Percentiles rank a stretch among this genome's conserved stretches.
Evolutionary conservation across 352 stramenopile genomes (phyloP).

Genomic region (Plasmopara halstedii): DNA sequence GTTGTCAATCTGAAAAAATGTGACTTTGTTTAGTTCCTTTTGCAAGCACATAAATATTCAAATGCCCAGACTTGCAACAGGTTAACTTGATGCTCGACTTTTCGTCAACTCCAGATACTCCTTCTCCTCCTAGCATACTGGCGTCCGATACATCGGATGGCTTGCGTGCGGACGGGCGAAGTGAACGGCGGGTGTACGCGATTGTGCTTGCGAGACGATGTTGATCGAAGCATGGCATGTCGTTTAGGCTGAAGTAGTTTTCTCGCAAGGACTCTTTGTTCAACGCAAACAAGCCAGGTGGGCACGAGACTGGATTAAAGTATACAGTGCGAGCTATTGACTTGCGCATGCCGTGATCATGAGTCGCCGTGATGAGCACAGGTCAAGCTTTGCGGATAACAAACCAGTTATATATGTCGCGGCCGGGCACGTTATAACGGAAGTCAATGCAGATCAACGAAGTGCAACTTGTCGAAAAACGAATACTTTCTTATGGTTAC

Average conservation of each 20-base stretch:
- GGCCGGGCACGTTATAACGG: not conserved
- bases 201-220: not conserved
- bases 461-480: not conserved
- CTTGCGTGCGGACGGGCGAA: not conserved
- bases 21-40: slow-evolving; percentile 1
- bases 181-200: not conserved
- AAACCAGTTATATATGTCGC: not conserved
- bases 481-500: not conserved
- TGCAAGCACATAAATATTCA: not conserved
- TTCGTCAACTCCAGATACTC: no score
- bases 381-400: not conserved
- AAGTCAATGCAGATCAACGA: not conserved
- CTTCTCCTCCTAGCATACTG: not conserved
- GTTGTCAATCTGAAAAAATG: not conserved
- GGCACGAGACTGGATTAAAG: not conserved
- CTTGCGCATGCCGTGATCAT: not conserved
- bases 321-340: not conserved
- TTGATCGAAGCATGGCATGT: not conserved
- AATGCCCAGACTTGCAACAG: not conserved
- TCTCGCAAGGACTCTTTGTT: not conserved
- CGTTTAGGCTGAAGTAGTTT: not conserved
- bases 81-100: not conserved
- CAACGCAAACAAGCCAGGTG: not conserved
- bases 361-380: not conserved
- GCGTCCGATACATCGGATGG: not conserved